Evolutionary conservation across 108 stramenopile species (phyloP).

Genomic region (Hondaea fermentalgiana): DNA sequence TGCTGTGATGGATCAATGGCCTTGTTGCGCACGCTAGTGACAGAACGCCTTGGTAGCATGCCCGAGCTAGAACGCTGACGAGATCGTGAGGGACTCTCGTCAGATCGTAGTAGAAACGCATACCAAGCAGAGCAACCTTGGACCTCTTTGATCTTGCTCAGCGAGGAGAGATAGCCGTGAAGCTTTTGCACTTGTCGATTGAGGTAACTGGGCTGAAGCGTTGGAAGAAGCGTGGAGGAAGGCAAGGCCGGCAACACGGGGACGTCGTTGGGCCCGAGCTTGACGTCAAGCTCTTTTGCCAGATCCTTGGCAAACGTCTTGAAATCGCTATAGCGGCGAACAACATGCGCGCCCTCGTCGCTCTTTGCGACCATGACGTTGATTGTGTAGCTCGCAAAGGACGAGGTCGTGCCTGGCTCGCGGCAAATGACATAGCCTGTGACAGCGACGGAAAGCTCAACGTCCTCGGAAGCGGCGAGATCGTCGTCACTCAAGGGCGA

Average conservation of each 20-base stretch:
- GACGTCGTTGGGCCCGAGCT: neutral
- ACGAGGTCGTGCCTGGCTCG: neutral
- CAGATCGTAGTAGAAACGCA: neutral
- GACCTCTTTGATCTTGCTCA: neutral
- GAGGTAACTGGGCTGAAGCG: neutral
- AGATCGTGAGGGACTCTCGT: neutral
- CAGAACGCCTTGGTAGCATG: neutral
- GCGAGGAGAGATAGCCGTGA: neutral
- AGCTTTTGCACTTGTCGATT: neutral
- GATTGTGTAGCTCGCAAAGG: neutral
- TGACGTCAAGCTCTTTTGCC: neutral
- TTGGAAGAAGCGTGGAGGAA: neutral
- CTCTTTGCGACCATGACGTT: neutral
- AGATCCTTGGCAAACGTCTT: neutral
- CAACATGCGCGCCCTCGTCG: neutral
- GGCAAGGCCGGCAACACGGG: neutral
- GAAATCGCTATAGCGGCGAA: neutral
- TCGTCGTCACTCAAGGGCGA: neutral
- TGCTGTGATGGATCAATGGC: too few relatives aligned
- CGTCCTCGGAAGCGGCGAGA: neutral
- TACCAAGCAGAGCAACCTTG: neutral
- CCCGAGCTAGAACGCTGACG: neutral
- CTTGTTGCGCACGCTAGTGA: neutral
- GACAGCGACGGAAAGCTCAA: neutral
- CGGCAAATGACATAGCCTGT: neutral